Evolutionary conservation across 2,329 filamentous ascomycete genomes (phyloP).

Genomic region (Clarireedia hainanense): DNA sequence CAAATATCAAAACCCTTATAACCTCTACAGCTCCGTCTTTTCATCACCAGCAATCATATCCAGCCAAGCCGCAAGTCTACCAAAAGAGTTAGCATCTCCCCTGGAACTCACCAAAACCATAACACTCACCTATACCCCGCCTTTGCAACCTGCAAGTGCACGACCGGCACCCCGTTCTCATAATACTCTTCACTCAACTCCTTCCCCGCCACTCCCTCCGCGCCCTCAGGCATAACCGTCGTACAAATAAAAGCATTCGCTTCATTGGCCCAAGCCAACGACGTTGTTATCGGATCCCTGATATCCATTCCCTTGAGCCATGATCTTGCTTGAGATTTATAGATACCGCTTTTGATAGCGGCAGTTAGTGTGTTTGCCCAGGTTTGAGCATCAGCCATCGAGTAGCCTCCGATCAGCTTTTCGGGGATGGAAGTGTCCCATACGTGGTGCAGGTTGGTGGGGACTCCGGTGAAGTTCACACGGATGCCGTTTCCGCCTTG

Average conservation of each 20-base stretch:
- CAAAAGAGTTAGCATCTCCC: neutral
- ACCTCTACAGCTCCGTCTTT: slow-evolving; percentile 16
- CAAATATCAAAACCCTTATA: neutral
- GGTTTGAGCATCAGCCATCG: slow-evolving; percentile 38
- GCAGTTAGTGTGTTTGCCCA: slow-evolving; percentile 51
- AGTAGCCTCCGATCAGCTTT: slow-evolving; percentile 51
- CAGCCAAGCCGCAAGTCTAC: slow-evolving; percentile 53
- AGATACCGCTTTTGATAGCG: slow-evolving; percentile 50
- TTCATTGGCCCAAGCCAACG: slow-evolving; percentile 56
- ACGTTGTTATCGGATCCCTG: slow-evolving; percentile 44
- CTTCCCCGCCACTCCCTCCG: slow-evolving; percentile 46
- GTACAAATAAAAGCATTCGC: slow-evolving; percentile 55
- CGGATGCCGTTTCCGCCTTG: slow-evolving; percentile 61
- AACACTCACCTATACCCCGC: slow-evolving; percentile 50
- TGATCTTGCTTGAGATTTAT: slow-evolving; percentile 36
- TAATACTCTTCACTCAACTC: slow-evolving; percentile 59
- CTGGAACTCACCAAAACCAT: neutral
- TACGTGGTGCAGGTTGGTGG: slow-evolving; percentile 61
- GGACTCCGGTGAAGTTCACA: slow-evolving; percentile 50
- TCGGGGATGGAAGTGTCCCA: slow-evolving; percentile 68
- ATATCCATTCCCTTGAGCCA: slow-evolving; percentile 55
- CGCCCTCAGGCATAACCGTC: slow-evolving; percentile 54
- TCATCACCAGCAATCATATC: slow-evolving; percentile 46
- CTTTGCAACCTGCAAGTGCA: slow-evolving; percentile 59
- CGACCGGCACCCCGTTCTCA: slow-evolving; percentile 51